phyloP scores from a whole-genome alignment of 2,329 filamentous ascomycete genomes.

The Cladophialophora psammophila region DNA sequence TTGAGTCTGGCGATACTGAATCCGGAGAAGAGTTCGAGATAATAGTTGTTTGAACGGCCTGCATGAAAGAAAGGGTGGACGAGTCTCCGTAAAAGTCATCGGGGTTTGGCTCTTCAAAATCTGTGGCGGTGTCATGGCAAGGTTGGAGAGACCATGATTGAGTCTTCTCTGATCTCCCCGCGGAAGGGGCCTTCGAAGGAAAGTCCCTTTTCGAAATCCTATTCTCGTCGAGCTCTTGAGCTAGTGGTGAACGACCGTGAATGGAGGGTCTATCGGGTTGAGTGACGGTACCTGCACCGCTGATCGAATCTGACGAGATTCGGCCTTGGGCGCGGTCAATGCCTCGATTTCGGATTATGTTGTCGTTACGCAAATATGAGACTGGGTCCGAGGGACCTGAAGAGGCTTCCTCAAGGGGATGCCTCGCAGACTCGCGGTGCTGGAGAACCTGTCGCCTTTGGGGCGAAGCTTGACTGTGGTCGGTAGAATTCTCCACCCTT shows the following conservation, averaged over 20 bases:
- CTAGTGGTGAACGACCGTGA: not conserved
- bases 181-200: not conserved
- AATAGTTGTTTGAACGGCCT: not conserved
- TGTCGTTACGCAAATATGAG: not conserved
- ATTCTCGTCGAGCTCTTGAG: not conserved
- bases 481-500: not conserved
- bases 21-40: not conserved
- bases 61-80: not conserved
- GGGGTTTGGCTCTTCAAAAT: not conserved
- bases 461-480: not conserved
- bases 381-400: not conserved
- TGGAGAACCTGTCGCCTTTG: not conserved
- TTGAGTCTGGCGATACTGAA: not conserved
- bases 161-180: not conserved
- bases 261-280: not conserved
- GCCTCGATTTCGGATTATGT: not conserved
- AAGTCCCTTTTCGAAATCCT: not conserved
- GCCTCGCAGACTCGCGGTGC: not conserved
- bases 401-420: not conserved
- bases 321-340: not conserved
- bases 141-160: not conserved
- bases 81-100: conserved; percentile 2
- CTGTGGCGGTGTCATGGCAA: not conserved
- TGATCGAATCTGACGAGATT: not conserved
- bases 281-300: not conserved